Evolutionary conservation across 2,329 filamentous ascomycete species (phyloP).

Genomic region (Seiridium cupressi): DNA sequence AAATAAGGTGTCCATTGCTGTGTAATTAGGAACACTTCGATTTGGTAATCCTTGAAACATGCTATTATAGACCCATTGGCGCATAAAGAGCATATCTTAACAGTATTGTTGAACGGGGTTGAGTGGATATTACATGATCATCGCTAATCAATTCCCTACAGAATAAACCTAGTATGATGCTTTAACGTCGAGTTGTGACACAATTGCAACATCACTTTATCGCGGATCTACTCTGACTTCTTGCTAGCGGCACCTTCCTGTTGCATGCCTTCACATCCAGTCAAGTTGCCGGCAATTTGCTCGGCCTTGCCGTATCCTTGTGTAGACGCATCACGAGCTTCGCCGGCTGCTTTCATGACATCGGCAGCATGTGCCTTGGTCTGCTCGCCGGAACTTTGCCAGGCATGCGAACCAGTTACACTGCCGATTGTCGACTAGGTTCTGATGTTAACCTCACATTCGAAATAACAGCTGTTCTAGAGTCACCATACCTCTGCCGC

Average conservation of each 20-base stretch:
- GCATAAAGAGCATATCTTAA: too few species aligned
- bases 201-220: neutral
- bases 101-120: too few species aligned
- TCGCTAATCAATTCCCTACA: too few species aligned
- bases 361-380: conserved; percentile 63
- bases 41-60: too few species aligned
- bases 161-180: neutral
- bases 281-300: conserved; percentile 60
- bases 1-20: too few species aligned
- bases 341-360: conserved; percentile 59
- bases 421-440: conserved; percentile 56
- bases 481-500: conserved; percentile 53
- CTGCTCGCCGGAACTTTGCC: conserved; percentile 62
- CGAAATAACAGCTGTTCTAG: neutral
- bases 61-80: too few species aligned
- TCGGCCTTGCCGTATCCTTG: conserved; percentile 63
- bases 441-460: neutral
- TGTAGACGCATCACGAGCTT: conserved; percentile 49
- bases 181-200: neutral
- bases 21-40: too few species aligned
- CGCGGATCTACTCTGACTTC: conserved; percentile 17
- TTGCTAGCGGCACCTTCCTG: conserved; percentile 56
- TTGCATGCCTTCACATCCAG: conserved; percentile 70
- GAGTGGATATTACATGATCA: too few species aligned
- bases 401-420: conserved; percentile 60